These are phyloP conservation scores for Xylariaceae sp. DNA, from an alignment of 2,329 filamentous ascomycete species.

Conservation along the genomic window DNA sequence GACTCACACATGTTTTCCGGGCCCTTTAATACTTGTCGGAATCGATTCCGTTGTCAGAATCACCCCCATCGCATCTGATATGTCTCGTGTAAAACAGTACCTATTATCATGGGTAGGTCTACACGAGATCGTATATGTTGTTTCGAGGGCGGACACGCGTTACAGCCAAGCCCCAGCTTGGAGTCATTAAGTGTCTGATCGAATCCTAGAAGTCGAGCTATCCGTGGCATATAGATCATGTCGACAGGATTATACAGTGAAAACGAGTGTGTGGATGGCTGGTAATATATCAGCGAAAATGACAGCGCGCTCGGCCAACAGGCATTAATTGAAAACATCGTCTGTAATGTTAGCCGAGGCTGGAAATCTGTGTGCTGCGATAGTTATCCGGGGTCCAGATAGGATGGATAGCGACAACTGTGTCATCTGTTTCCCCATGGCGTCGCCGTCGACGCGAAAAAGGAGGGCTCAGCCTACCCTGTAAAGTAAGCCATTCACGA, in stretches of 20 bases:
- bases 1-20: not conserved
- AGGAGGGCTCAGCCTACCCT: too few relatives aligned
- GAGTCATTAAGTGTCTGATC: not conserved
- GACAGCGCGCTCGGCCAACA: too few relatives aligned
- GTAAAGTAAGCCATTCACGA: too few relatives aligned
- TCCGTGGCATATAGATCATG: not conserved
- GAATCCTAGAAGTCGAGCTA: not conserved
- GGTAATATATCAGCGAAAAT: too few relatives aligned
- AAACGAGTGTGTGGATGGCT: not conserved
- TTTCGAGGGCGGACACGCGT: not conserved
- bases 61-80: constrained; percentile 7
- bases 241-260: not conserved
- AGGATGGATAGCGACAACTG: too few relatives aligned
- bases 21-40: constrained; percentile 5
- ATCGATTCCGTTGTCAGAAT: constrained; percentile 10
- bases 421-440: too few relatives aligned
- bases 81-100: constrained; percentile 5
- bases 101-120: constrained; percentile 14
- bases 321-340: too few relatives aligned
- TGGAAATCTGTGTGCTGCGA: too few relatives aligned
- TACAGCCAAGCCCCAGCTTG: constrained; percentile 2
- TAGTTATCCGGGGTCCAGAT: too few relatives aligned
- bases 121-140: constrained; percentile 8
- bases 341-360: too few relatives aligned
- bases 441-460: too few relatives aligned